These are phyloP conservation scores for Yarrowia phangngaensis DNA, from an alignment of 805 yeast species.

Conservation along the genomic window DNA sequence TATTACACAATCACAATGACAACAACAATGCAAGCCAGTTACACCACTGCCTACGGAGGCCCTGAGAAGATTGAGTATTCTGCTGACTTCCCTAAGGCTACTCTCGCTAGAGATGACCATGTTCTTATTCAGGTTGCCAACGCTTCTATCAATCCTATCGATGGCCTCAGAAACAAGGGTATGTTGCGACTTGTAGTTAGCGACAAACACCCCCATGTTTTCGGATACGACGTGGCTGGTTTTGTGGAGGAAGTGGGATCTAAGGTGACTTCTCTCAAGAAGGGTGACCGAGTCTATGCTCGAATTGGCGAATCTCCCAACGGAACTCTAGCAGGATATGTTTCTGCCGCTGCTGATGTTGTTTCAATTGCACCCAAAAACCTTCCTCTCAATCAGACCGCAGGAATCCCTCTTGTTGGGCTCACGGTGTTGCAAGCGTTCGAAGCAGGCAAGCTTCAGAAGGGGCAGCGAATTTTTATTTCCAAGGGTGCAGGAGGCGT, in stretches of 20 bases:
- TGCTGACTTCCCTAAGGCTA: not conserved
- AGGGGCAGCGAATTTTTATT: constrained; percentile 30
- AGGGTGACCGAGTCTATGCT: constrained; percentile 31
- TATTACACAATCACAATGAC: too few relatives aligned
- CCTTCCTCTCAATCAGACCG: constrained; percentile 30
- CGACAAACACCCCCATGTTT: constrained; percentile 27
- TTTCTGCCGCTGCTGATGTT: constrained; percentile 14
- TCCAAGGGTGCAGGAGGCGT: constrained; percentile 29
- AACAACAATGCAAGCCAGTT: constrained; percentile 13
- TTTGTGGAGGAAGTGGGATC: constrained; percentile 32
- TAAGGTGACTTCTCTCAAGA: constrained; percentile 28
- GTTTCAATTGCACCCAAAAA: constrained; percentile 30
- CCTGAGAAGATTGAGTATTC: constrained; percentile 2
- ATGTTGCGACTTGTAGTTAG: constrained; percentile 18
- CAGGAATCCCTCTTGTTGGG: constrained; percentile 31
- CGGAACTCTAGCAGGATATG: constrained; percentile 31
- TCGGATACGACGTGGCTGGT: constrained; percentile 35
- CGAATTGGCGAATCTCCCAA: constrained; percentile 13
- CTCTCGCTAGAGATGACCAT: not conserved
- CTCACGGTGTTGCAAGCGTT: constrained; percentile 30
- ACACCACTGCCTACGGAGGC: constrained; percentile 16
- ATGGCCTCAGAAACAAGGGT: constrained; percentile 30
- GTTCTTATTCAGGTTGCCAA: constrained; percentile 32
- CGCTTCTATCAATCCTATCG: constrained; percentile 34
- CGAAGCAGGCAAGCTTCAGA: constrained; percentile 13